Evolutionary conservation across 179 eudicot genomes (phyloP), one percentile per base, ranked within the genome.

Genomic region (Silene noctiflora): DNA sequence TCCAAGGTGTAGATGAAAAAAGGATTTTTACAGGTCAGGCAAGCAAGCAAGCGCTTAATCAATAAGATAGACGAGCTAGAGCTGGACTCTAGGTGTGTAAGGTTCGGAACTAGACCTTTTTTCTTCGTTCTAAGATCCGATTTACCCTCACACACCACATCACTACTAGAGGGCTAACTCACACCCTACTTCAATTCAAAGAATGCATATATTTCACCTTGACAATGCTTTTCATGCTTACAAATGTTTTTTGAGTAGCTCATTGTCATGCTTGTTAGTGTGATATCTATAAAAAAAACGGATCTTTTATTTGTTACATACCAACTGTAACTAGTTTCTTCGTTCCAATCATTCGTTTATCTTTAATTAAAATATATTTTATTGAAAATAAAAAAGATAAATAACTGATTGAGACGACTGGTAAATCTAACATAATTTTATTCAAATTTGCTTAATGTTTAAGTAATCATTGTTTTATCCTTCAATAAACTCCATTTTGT

Each of bases 401-500:
- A 8, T 39, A 39, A 39, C 8, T 7, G 7, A 33, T 39, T 39
- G 1, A 7, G 10, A 8, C 46, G 46, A 39, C 11, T 39, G 11
- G 11, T 8, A 39, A 39, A 39, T 39, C 46, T 39, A 39, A 39
- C 46, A 1, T 8, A 39, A 39, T 0, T 39, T 39, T 8, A 7
- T 1, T 39, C 10, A 24, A 62, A 21, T 25, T 61, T 19, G 31
- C 66, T 62, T 62, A 62, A 24, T 12, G 33, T 22, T 21, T 62
- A 62, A 62, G 66, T 62, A 62, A 25, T 62, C 33, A 22, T 62
- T 62, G 29, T 62, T 59, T 11, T 10, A 21, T 62, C 66, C 66
- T 62, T 24, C 21, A 51, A 51, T 51, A 51, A 51, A 51, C 66
- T 21, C 31, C 66, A 21, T 62, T 62, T 21, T 62, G 66, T 62